Percentiles rank a stretch among this genome's conserved stretches.
phyloP scores from a whole-genome alignment of 2,329 filamentous ascomycete genomes.

The Pochonia chlamydosporia region DNA sequence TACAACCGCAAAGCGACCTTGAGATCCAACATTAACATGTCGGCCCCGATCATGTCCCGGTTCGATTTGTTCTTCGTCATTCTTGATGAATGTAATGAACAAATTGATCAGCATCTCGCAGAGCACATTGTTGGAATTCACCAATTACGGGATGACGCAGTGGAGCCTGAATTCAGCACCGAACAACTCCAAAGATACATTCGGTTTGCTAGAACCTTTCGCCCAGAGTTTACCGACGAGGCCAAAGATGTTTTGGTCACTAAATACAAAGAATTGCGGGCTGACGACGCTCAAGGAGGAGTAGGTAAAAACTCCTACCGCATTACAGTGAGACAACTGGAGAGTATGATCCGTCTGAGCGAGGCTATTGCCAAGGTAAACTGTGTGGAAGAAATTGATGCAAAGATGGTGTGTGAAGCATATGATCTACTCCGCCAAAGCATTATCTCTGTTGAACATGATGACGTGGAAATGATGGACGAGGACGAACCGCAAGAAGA shows the following conservation, averaged over 20 bases:
- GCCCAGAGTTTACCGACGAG: slow-evolving; percentile 83
- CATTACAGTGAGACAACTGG: slow-evolving; percentile 93
- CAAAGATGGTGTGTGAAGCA: slow-evolving; percentile 83
- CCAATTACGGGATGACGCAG: slow-evolving; percentile 84
- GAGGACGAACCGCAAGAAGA: slow-evolving; percentile 50
- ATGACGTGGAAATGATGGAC: slow-evolving; percentile 91
- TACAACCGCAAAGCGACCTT: slow-evolving; percentile 96
- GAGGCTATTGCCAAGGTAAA: slow-evolving; percentile 99
- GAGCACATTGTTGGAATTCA: slow-evolving; percentile 94
- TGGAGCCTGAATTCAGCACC: slow-evolving; percentile 89
- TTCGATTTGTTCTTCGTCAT: slow-evolving; percentile 99
- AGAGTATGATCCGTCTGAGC: slow-evolving; percentile 89
- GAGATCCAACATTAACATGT: slow-evolving; percentile 96
- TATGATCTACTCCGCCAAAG: slow-evolving; percentile 87
- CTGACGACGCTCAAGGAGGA: slow-evolving; percentile 90
- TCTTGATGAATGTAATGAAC: slow-evolving; percentile 92
- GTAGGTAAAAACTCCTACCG: slow-evolving; percentile 93
- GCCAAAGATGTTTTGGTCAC: slow-evolving; percentile 80
- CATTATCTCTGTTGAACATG: slow-evolving; percentile 96
- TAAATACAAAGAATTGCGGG: slow-evolving; percentile 91
- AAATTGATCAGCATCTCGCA: slow-evolving; percentile 82
- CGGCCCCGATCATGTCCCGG: slow-evolving; percentile 96
- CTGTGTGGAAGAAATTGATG: slow-evolving; percentile 83
- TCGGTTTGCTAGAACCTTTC: slow-evolving; percentile 90
- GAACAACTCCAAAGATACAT: slow-evolving; percentile 97